Evolutionary conservation across 768 basidiomycete genomes (phyloP).

Genomic region (Lyophyllum semitale): DNA sequence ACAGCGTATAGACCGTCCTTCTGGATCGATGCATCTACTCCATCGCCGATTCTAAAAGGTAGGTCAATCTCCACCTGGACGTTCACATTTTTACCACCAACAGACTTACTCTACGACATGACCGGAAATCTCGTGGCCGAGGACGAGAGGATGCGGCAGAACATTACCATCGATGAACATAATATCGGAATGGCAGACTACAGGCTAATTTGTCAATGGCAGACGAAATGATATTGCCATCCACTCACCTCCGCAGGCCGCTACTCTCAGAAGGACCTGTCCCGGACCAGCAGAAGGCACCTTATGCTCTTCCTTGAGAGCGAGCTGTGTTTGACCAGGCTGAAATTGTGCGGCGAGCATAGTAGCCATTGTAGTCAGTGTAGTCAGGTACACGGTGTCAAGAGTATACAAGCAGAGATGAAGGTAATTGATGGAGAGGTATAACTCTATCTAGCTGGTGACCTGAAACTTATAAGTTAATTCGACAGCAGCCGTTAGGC

Average conservation of each 20-base stretch:
- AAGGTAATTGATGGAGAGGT: too few species aligned
- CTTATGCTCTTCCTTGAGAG: not conserved
- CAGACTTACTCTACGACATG: slow-evolving; percentile 3
- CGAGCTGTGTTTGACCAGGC: slow-evolving; percentile 4
- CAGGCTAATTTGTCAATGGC: not conserved
- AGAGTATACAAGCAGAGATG: too few species aligned
- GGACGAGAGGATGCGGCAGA: slow-evolving; percentile 7
- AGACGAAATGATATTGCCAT: not conserved
- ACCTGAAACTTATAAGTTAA: too few species aligned
- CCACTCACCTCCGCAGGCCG: slow-evolving; percentile 9
- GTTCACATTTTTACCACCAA: not conserved
- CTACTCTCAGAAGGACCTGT: slow-evolving; percentile 7
- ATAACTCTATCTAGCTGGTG: too few species aligned
- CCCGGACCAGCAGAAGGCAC: slow-evolving; percentile 10
- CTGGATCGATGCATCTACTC: slow-evolving; percentile 2
- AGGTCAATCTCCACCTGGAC: not conserved
- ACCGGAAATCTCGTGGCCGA: slow-evolving; percentile 8
- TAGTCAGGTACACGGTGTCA: too few species aligned
- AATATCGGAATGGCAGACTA: slow-evolving; percentile 10
- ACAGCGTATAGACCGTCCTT: slow-evolving; percentile 5
- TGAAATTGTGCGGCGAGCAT: slow-evolving; percentile 11
- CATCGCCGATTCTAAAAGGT: slow-evolving; percentile 1
- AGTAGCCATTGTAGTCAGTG: not conserved
- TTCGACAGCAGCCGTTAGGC: too few species aligned
- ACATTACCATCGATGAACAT: slow-evolving; percentile 9